Evolutionary conservation across 2,329 filamentous ascomycete genomes (phyloP).

Genomic region (Kalmusia sp.): DNA sequence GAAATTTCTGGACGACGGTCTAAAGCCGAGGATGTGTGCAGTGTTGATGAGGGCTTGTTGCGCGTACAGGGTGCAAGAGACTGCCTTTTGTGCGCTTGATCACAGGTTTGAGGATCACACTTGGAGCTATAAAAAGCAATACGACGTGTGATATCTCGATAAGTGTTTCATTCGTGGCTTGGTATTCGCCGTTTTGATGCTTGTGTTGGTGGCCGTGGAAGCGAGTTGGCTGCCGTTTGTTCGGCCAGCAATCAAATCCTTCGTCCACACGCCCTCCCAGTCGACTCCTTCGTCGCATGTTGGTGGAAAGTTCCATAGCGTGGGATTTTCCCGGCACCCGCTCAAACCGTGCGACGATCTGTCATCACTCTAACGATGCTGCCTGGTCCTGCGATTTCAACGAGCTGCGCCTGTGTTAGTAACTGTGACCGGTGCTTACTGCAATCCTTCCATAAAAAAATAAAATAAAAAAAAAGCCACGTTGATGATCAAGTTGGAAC

Average conservation of each 20-base stretch:
- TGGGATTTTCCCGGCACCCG: slow-evolving; percentile 11
- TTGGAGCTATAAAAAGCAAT: slow-evolving; percentile 4
- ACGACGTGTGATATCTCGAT: slow-evolving; percentile 5
- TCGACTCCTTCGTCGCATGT: slow-evolving; percentile 11
- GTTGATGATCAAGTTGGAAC: slow-evolving; percentile 1
- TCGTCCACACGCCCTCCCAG: slow-evolving; percentile 3
- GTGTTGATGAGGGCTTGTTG: no score
- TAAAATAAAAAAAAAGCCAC: no score
- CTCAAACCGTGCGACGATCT: slow-evolving; percentile 86
- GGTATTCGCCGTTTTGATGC: slow-evolving; percentile 12
- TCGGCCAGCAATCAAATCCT: slow-evolving; percentile 1
- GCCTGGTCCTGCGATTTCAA: slow-evolving; percentile 89
- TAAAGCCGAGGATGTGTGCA: slow-evolving; percentile 1
- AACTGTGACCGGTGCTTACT: not conserved
- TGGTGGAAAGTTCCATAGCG: slow-evolving; percentile 11
- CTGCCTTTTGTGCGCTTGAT: no score
- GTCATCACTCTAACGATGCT: slow-evolving; percentile 94
- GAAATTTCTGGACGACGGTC: not conserved
- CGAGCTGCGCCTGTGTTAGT: slow-evolving; percentile 60
- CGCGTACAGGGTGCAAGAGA: not conserved
- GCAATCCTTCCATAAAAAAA: not conserved
- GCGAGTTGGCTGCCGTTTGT: slow-evolving; percentile 4
- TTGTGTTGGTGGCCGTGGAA: slow-evolving; percentile 9
- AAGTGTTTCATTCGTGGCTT: slow-evolving; percentile 19
- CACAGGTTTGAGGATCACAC: not conserved